Conservation (phyloP, 345 rosid species). For the Litchi chinensis region DNA sequence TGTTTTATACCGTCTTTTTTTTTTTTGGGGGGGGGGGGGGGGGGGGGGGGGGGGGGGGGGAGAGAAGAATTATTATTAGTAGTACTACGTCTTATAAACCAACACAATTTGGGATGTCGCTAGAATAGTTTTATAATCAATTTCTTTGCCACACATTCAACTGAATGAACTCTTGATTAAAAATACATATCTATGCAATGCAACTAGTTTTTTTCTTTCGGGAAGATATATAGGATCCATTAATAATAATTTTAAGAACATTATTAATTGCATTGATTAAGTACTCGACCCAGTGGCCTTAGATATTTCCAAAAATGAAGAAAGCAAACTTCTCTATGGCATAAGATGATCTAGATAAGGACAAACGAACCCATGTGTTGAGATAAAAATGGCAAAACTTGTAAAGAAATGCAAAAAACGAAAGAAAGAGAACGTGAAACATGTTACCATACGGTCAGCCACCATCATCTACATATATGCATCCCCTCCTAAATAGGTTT, state of each 20-base stretch:
- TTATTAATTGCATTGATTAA: not conserved
- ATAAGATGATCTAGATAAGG: no score
- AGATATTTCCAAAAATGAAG: not conserved
- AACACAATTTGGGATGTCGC: not conserved
- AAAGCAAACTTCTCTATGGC: no score
- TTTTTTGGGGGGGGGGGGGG: no score
- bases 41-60: no score
- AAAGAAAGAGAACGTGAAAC: conserved; percentile 8
- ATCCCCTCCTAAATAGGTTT: not conserved
- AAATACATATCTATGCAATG: not conserved
- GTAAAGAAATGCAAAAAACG: not conserved
- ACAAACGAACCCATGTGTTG: not conserved
- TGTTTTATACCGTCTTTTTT: no score
- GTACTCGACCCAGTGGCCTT: not conserved
- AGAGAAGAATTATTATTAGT: no score
- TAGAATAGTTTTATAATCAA: no score
- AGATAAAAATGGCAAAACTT: not conserved
- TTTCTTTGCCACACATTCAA: not conserved
- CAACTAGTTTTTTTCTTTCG: not conserved
- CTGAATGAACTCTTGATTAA: not conserved
- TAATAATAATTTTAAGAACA: not conserved
- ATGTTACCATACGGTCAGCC: not conserved
- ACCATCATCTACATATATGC: not conserved
- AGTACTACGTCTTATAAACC: not conserved
- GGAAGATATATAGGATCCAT: no score